Conservation (phyloP, 352 stramenopile species). For the Phytopythium oedochilum region DNA sequence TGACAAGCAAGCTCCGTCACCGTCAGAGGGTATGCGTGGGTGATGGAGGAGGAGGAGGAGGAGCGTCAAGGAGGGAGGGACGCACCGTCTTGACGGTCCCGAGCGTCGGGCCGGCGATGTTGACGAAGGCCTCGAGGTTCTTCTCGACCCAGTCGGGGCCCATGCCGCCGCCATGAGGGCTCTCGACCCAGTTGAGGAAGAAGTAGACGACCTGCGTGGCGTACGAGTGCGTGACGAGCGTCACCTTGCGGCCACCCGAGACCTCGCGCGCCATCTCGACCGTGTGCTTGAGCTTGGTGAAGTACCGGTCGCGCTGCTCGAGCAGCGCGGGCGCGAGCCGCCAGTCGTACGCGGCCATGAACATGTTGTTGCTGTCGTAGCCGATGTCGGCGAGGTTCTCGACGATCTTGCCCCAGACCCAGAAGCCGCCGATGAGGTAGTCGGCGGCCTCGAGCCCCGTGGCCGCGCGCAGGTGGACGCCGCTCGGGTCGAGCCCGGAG, state of each 20-base stretch:
- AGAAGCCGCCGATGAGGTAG: conserved; percentile 93
- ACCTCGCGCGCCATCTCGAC: conserved; percentile 88
- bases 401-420: conserved; percentile 93
- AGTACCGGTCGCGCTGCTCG: conserved; percentile 81
- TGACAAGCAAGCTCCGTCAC: too few species aligned
- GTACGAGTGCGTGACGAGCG: conserved; percentile 93
- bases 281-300: conserved; percentile 91
- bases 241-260: conserved; percentile 78
- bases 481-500: conserved; percentile 87
- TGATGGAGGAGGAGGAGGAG: too few species aligned
- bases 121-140: conserved; percentile 90
- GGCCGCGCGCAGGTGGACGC: conserved; percentile 72
- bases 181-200: conserved; percentile 95
- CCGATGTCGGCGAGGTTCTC: conserved; percentile 90
- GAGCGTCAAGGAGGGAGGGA: too few species aligned
- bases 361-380: conserved; percentile 91
- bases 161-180: conserved; percentile 70
- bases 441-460: conserved; percentile 91
- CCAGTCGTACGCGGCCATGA: conserved; percentile 87
- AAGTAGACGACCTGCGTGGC: conserved; percentile 90
- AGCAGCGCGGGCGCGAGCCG: conserved; percentile 65
- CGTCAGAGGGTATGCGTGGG: too few species aligned
- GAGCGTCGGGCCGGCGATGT: conserved; percentile 92
- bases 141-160: conserved; percentile 91
- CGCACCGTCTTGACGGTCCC: conserved; percentile 86